These are phyloP conservation scores for Aspergillus pseudoglaucus DNA, from an alignment of 2,329 filamentous ascomycete genomes.

Conservation along the genomic window DNA sequence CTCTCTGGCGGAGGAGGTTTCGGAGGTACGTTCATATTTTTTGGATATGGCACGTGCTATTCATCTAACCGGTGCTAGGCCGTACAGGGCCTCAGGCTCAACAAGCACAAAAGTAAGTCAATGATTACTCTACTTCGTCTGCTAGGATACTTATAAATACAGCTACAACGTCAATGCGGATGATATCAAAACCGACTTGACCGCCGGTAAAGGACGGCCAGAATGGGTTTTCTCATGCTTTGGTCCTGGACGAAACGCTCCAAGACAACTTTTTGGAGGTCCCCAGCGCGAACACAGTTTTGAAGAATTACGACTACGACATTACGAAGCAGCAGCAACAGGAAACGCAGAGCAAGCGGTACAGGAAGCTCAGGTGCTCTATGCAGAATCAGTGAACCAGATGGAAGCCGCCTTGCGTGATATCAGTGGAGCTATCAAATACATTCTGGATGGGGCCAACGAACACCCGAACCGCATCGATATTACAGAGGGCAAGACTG, in stretches of 20 bases:
- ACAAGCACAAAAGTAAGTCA: conserved; percentile 18
- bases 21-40: conserved; percentile 24
- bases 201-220: conserved; percentile 57
- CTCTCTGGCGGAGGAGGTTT: conserved; percentile 36
- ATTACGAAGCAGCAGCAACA: conserved; percentile 58
- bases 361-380: conserved; percentile 49
- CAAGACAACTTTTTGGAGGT: conserved; percentile 78
- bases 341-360: conserved; percentile 55
- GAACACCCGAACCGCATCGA: conserved; percentile 71
- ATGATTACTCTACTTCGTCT: conserved; percentile 2
- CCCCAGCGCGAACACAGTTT: conserved; percentile 73
- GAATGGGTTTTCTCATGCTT: conserved; percentile 84
- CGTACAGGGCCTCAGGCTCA: conserved; percentile 15
- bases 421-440: conserved; percentile 64
- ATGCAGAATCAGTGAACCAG: conserved; percentile 61
- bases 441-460: conserved; percentile 58
- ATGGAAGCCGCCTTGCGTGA: conserved; percentile 66
- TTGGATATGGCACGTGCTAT: background rate
- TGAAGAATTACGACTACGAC: conserved; percentile 71
- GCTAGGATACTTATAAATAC: conserved; percentile 14
- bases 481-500: conserved; percentile 29
- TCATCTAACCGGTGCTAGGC: conserved; percentile 7
- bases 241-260: conserved; percentile 68
- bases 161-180: conserved; percentile 53
- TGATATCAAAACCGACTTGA: conserved; percentile 60